Conservation (phyloP, 306 rosid species). For the Rosa persica region DNA sequence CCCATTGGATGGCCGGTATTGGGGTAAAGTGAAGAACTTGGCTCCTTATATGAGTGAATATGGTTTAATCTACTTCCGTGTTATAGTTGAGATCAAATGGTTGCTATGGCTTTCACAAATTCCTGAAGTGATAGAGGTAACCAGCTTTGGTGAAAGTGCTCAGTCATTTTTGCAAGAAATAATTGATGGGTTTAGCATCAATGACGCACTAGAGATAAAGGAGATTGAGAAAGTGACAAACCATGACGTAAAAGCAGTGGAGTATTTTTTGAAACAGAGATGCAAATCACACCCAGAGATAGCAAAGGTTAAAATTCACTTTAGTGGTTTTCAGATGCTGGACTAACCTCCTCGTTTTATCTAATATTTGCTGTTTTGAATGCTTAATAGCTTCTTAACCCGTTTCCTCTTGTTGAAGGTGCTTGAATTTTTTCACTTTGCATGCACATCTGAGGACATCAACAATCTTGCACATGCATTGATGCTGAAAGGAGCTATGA, state of each 20-base stretch:
- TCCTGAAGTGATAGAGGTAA: slow-evolving; percentile 63
- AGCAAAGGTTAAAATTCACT: slow-evolving; percentile 38
- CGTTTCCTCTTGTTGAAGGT: slow-evolving; percentile 42
- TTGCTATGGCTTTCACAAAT: slow-evolving; percentile 66
- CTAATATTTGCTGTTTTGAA: not conserved
- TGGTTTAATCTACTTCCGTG: slow-evolving; percentile 8
- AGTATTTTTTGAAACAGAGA: slow-evolving; percentile 79
- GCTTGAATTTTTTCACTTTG: slow-evolving; percentile 92
- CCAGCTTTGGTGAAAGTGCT: slow-evolving; percentile 67
- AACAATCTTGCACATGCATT: slow-evolving; percentile 88
- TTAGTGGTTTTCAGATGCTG: not conserved
- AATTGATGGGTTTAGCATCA: slow-evolving; percentile 48
- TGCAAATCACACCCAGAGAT: slow-evolving; percentile 70
- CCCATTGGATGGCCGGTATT: slow-evolving; percentile 3
- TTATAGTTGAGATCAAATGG: slow-evolving; percentile 43
- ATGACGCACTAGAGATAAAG: slow-evolving; percentile 72
- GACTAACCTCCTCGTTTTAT: not conserved
- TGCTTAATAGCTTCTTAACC: not conserved
- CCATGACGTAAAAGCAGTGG: slow-evolving; percentile 93
- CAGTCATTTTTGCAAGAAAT: slow-evolving; percentile 54
- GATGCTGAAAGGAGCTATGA: slow-evolving; percentile 78
- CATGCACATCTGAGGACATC: slow-evolving; percentile 91
- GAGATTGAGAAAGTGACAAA: slow-evolving; percentile 76
- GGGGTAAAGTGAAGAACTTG: slow-evolving; percentile 6
- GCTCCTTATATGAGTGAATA: slow-evolving; percentile 11